A percentile compares a stretch with the other conserved stretches of the same genome.
phyloP scores from a whole-genome alignment of 2,329 filamentous ascomycete genomes.

The Hymenoscyphus fraxineus region DNA sequence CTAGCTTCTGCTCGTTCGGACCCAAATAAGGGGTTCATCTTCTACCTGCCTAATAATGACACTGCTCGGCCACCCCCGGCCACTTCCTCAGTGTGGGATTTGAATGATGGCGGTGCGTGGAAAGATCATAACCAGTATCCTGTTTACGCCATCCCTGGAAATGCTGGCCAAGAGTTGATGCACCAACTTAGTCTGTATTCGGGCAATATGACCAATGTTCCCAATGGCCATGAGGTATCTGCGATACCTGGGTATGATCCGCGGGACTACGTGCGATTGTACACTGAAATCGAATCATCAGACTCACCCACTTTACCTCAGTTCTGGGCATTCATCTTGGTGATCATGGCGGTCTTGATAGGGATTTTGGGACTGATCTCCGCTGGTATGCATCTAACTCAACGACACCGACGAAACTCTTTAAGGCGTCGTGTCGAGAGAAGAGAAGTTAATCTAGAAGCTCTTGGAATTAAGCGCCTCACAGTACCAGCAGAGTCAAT shows the following conservation, averaged over 20 bases:
- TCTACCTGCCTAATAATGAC: conserved; percentile 56
- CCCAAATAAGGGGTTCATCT: conserved; percentile 59
- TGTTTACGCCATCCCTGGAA: conserved; percentile 74
- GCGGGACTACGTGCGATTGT: conserved; percentile 58
- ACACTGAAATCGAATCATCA: conserved; percentile 49
- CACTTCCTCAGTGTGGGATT: conserved; percentile 63
- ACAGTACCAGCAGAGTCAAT: conserved; percentile 71
- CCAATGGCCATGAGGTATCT: conserved; percentile 54
- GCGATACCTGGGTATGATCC: conserved; percentile 52
- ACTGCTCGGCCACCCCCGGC: conserved; percentile 61
- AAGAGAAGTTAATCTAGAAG: conserved; percentile 83
- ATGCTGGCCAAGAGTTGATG: conserved; percentile 65
- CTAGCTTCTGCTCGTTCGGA: conserved; percentile 57
- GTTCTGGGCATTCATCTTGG: conserved; percentile 75
- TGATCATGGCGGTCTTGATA: conserved; percentile 69
- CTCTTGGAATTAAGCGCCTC: conserved; percentile 76
- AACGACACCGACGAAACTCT: conserved; percentile 63
- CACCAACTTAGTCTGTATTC: conserved; percentile 71
- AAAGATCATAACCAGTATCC: conserved; percentile 68
- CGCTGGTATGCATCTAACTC: conserved; percentile 70
- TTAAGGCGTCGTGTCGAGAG: conserved; percentile 67
- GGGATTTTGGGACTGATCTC: conserved; percentile 65
- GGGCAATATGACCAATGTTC: conserved; percentile 63
- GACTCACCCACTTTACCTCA: conserved; percentile 55
- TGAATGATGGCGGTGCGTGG: conserved; percentile 70